Percentiles rank a stretch among this genome's conserved stretches.
Conservation (phyloP, 2,329 filamentous ascomycete genomes). For the Botrytis hyacinthi region DNA sequence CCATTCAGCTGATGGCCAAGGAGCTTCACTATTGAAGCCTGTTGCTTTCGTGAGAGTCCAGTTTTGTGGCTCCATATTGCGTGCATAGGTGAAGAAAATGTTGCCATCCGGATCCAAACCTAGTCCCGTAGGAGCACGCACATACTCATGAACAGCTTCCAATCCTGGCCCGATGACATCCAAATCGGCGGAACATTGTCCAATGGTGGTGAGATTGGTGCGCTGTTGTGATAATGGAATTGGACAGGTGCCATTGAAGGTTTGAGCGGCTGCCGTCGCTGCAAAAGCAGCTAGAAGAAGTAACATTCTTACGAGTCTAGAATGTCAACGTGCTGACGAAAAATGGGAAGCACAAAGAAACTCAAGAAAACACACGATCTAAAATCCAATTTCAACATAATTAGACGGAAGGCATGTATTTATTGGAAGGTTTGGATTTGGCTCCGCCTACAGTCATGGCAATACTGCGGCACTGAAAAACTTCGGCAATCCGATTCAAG, state of each 20-base stretch:
- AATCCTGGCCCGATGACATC: slow-evolving; percentile 6
- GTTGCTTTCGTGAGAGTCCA: slow-evolving; percentile 4
- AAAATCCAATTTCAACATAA: neutral
- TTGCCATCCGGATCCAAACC: neutral
- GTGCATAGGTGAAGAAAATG: slow-evolving; percentile 10
- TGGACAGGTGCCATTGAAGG: neutral
- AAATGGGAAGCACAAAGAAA: neutral
- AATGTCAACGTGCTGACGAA: neutral
- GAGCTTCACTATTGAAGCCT: neutral
- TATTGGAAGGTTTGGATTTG: neutral
- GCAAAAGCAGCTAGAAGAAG: neutral
- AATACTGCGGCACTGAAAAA: neutral
- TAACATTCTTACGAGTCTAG: neutral
- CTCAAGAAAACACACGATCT: neutral
- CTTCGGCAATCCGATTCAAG: neutral
- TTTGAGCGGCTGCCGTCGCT: neutral
- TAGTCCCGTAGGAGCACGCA: neutral
- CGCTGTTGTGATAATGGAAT: slow-evolving; percentile 2
- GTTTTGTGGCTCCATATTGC: slow-evolving; percentile 2
- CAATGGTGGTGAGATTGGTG: neutral
- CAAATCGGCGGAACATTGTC: neutral
- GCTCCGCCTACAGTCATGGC: neutral
- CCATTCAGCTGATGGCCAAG: slow-evolving; percentile 10
- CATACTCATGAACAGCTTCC: neutral
- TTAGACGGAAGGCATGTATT: neutral